Conservation (phyloP, 2,329 filamentous ascomycete genomes). For the Fusarium sp. region DNA sequence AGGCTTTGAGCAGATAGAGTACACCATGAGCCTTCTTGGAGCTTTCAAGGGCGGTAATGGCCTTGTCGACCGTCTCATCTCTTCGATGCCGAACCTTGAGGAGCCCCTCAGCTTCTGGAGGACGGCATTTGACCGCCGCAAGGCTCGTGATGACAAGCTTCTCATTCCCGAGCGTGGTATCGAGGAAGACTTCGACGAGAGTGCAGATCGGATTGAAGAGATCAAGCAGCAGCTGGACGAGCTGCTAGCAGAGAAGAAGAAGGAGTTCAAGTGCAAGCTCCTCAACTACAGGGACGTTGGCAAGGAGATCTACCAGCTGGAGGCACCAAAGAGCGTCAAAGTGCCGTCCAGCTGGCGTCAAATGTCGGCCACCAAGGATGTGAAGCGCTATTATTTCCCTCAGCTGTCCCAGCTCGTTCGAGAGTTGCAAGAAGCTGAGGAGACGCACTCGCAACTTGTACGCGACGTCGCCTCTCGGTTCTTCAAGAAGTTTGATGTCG, state of each 20-base stretch:
- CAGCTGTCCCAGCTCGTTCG: conserved; percentile 84
- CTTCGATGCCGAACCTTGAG: conserved; percentile 83
- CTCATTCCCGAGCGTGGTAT: conserved; percentile 86
- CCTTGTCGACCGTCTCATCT: conserved; percentile 82
- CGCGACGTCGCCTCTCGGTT: conserved; percentile 85
- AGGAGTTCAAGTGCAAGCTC: conserved; percentile 74
- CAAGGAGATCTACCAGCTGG: conserved; percentile 96
- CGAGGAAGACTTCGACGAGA: conserved; percentile 90
- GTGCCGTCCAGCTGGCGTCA: conserved; percentile 91
- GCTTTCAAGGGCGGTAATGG: conserved; percentile 79
- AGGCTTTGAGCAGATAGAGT: conserved; percentile 97
- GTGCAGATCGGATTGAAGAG: conserved; percentile 75
- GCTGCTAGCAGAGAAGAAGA: conserved; percentile 74
- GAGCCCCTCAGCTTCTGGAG: conserved; percentile 84
- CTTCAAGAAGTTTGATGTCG: conserved; percentile 84
- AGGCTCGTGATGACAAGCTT: conserved; percentile 79
- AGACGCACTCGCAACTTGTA: conserved; percentile 89
- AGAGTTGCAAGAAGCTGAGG: conserved; percentile 89
- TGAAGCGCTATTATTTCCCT: conserved; percentile 93
- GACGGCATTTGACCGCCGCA: conserved; percentile 83
- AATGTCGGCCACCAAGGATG: conserved; percentile 90
- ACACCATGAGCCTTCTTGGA: conserved; percentile 82
- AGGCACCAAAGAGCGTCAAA: conserved; percentile 84
- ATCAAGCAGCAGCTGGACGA: conserved; percentile 76
- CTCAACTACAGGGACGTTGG: conserved; percentile 84